phyloP scores from a whole-genome alignment of 495 filamentous ascomycete genomes.

The Parmelia sp. region DNA sequence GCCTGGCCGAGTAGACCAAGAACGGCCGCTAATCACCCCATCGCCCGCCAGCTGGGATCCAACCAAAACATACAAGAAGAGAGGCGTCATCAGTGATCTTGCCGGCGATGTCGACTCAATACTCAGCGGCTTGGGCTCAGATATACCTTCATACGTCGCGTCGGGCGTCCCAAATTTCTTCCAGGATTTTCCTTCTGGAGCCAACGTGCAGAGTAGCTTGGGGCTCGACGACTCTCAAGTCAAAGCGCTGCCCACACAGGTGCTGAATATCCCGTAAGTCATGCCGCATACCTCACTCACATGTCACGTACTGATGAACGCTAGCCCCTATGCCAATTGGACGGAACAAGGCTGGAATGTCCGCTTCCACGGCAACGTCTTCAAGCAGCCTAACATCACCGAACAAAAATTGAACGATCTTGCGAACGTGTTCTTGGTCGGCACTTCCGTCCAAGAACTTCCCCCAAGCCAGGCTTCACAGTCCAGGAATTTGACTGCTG shows the following conservation, averaged over 20 bases:
- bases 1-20: conserved; percentile 24
- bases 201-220: conserved; percentile 51
- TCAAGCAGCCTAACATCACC: conserved; percentile 64
- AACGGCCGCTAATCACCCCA: conserved; percentile 46
- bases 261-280: conserved; percentile 60
- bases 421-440: conserved; percentile 64
- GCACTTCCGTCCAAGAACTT: conserved; percentile 52
- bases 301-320: conserved; percentile 3
- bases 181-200: conserved; percentile 58
- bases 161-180: conserved; percentile 62
- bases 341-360: conserved; percentile 71
- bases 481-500: conserved; percentile 64
- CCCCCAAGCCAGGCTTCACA: conserved; percentile 53
- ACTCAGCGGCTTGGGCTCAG: conserved; percentile 39
- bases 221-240: conserved; percentile 52
- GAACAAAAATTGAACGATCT: conserved; percentile 55
- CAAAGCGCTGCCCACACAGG: conserved; percentile 57
- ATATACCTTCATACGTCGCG: conserved; percentile 54
- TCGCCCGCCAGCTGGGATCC: conserved; percentile 36
- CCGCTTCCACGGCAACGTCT: conserved; percentile 70
- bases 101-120: conserved; percentile 39
- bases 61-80: conserved; percentile 35
- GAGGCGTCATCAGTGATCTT: conserved; percentile 44
- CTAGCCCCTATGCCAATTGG: conserved; percentile 71
- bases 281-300: background rate